These are phyloP conservation scores for Psilocybe sp. DNA, from an alignment of 768 basidiomycete species.

Conservation along the genomic window DNA sequence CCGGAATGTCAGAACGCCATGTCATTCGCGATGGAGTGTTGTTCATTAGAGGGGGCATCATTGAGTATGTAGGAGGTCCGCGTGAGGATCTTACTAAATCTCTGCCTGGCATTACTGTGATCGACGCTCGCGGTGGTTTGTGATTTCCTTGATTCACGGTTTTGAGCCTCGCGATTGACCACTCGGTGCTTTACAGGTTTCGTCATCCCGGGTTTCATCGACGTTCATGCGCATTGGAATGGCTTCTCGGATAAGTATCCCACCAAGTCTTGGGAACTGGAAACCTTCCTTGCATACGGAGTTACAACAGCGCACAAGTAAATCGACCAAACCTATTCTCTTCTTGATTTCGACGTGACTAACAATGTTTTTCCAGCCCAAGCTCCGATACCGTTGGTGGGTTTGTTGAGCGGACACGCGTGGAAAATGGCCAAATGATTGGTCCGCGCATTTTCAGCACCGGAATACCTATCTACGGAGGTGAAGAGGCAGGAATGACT, in stretches of 20 bases:
- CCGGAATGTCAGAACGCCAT: conserved; percentile 46
- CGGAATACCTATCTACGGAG: conserved; percentile 64
- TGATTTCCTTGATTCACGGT: background rate
- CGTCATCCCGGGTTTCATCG: conserved; percentile 70
- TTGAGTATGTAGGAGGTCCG: conserved; percentile 43
- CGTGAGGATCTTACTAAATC: conserved; percentile 22
- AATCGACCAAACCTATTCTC: conserved; percentile 11
- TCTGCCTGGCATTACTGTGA: conserved; percentile 38
- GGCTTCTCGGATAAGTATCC: conserved; percentile 54
- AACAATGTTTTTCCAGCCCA: conserved; percentile 38
- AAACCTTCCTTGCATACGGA: conserved; percentile 74
- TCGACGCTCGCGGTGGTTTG: conserved; percentile 64
- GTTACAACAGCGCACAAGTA: conserved; percentile 78
- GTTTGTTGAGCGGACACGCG: conserved; percentile 62
- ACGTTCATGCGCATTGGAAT: conserved; percentile 74
- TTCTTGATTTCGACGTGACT: background rate
- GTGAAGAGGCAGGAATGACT: conserved; percentile 40
- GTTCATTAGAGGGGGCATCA: conserved; percentile 54
- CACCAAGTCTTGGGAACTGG: conserved; percentile 69
- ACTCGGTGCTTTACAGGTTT: conserved; percentile 40
- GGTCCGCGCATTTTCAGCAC: conserved; percentile 75
- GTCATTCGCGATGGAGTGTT: conserved; percentile 52
- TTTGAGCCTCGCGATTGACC: background rate
- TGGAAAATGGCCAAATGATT: conserved; percentile 66
- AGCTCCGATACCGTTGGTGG: conserved; percentile 61